Evolutionary conservation across 2,329 filamentous ascomycete genomes (phyloP), one percentile per base, ranked within the genome.

Genomic region (Colletotrichum lini): DNA sequence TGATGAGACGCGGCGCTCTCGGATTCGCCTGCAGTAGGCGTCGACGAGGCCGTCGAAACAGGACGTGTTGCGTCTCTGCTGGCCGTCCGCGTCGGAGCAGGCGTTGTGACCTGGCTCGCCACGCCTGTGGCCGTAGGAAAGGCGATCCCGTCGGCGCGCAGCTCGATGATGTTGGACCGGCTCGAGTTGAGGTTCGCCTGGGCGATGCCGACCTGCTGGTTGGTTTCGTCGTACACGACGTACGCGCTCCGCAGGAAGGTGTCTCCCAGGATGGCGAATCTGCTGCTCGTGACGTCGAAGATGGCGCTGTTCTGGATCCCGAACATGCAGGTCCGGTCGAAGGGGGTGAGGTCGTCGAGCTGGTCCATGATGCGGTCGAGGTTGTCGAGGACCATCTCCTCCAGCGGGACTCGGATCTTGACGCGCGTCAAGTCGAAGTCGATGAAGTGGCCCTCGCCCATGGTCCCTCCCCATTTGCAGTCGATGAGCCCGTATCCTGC

Each of bases 181-280:
- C 82, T 84, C 71, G 80, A 80, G 76, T 87, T 85, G 64, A 87
- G 77, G 73, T 87, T 88, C 59, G 88, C 83, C 79, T 87, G 87
- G 0, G 73, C 93, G 40, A 94, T 81, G 2, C 90, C 91, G 74
- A 94, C 90, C 80, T 92, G 85, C 77, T 93, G 90, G 78, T 93
- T 93, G 21, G 85, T 88, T 40, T 94, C 84, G 78, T 94, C 92
- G 78, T 93, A 94, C 8, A 95, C 92, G 10, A 94, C 87, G 75
- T 95, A 95, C 0, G 92, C 92, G 44, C 90, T 92, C 57, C 93
- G 86, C 62, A 95, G 83, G 79, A 95, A 95, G 0, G 92, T 93
- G 77, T 94, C 93, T 15, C 93, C 93, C 40, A 74, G 35, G 15
- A 95, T 82, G 2, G 94, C 88, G 26, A 70, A 70, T 15, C 87